Base-by-base conservation (phyloP, 495 filamentous ascomycete species). In the Symbiotaphrina buchneri region DNA sequence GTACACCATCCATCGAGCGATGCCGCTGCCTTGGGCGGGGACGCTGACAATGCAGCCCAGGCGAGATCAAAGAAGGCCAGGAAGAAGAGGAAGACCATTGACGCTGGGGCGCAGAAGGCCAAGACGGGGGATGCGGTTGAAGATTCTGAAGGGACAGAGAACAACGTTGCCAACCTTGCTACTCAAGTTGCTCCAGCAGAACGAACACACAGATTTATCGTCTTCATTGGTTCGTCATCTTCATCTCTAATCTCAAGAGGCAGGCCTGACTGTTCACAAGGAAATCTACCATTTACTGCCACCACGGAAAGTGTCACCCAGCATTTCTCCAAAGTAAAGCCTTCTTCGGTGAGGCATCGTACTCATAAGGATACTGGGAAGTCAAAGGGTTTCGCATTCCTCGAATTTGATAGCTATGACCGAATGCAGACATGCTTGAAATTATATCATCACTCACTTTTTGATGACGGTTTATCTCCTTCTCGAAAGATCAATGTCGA, bases 381-480 rank as follows among this genome's bases (percentile, higher is more conserved):
- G 38, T 78, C 71, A 37, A 82, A 80, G 41, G 87, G 87, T 19
- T 77, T 74, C 39, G 87, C 81, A 3, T 97, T 97, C 51, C 58
- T 97, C 36, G 87, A 97, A 52, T 95, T 97, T 41, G 74, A 70
- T 35, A 56, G 66, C 28, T 92, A 68, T 55, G 81, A 92, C 52
- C 68, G 73, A 46, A 91, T 95, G 83, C 76, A 91, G 61, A 84
- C 79, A 28, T 90, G 80, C 43, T 58, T 97, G 39, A 74, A 78
- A 47, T 61, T 78, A 29, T 80, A 81, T 48, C 85, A 97, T 52
- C 82, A 93, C 51, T 76, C 68, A 36, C 62, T 53, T 29, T 92
- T 95, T 45, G 62, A 79, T 37, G 75, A 81, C 41, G 69, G 66
- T 22, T 43, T 48, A 32, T 59, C 55, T 35, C 55, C 62, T 5